These are phyloP conservation scores for Kodamaea plutei DNA, from an alignment of 1,139 yeast species.

Conservation along the genomic window DNA sequence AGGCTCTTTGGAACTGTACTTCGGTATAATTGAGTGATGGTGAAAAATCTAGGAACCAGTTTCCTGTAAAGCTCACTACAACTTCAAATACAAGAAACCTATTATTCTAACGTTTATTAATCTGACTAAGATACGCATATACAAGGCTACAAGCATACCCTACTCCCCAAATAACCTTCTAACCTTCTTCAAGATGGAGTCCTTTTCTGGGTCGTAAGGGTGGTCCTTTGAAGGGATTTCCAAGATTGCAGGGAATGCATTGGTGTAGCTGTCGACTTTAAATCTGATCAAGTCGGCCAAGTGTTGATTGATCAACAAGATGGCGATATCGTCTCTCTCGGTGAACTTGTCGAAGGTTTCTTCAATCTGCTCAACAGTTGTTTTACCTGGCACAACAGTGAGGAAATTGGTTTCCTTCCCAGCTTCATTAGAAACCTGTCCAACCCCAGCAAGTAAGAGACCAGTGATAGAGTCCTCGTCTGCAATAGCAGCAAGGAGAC, in stretches of 20 bases:
- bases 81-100: no score
- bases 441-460: conserved; percentile 90
- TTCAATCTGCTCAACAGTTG: conserved; percentile 72
- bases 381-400: conserved; percentile 75
- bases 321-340: conserved; percentile 86
- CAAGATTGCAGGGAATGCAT: conserved; percentile 92
- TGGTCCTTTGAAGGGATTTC: conserved; percentile 98
- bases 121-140: no score
- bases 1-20: no score
- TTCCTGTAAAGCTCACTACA: no score
- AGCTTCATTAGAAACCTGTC: conserved; percentile 67
- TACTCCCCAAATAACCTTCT: conserved; percentile 92
- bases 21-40: no score
- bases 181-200: conserved; percentile 88
- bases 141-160: no score
- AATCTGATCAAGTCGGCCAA: conserved; percentile 87
- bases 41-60: no score
- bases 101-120: no score
- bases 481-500: conserved; percentile 86
- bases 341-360: conserved; percentile 75
- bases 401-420: conserved; percentile 77
- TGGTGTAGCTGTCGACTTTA: conserved; percentile 76
- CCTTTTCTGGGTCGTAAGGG: conserved; percentile 98
- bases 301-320: conserved; percentile 88
- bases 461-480: conserved; percentile 98